Conservation (phyloP, 2,329 filamentous ascomycete genomes). For the Alternaria burnsii region DNA sequence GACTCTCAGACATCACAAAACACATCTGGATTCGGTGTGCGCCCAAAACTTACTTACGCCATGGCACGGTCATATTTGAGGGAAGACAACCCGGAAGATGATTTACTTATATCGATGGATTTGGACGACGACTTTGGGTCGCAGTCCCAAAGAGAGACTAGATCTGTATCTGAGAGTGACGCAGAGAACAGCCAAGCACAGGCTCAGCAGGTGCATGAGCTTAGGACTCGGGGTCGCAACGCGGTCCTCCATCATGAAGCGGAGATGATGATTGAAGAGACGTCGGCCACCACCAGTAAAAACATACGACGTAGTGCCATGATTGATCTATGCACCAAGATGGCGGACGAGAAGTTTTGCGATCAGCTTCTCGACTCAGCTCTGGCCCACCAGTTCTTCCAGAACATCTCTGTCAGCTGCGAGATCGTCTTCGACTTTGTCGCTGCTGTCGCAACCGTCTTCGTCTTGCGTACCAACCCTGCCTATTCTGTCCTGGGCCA, state of each 20-base stretch:
- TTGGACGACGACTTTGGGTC: slow-evolving; percentile 34
- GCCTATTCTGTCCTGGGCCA: slow-evolving; percentile 68
- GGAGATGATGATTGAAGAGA: slow-evolving; percentile 66
- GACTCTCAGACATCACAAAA: slow-evolving; percentile 43
- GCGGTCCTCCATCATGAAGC: slow-evolving; percentile 65
- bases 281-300: slow-evolving; percentile 57
- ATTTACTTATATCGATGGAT: slow-evolving; percentile 47
- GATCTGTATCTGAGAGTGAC: slow-evolving; percentile 54
- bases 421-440: slow-evolving; percentile 65
- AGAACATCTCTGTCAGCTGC: slow-evolving; percentile 60
- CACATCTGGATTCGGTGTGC: slow-evolving; percentile 23
- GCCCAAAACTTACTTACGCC: slow-evolving; percentile 66
- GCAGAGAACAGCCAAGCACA: slow-evolving; percentile 56
- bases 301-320: slow-evolving; percentile 61
- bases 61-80: slow-evolving; percentile 67
- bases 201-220: slow-evolving; percentile 64
- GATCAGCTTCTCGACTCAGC: slow-evolving; percentile 77
- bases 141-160: slow-evolving; percentile 28
- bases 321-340: slow-evolving; percentile 63
- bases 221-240: slow-evolving; percentile 66
- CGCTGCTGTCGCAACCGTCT: slow-evolving; percentile 69
- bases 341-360: slow-evolving; percentile 68
- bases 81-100: slow-evolving; percentile 58
- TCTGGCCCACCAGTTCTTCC: slow-evolving; percentile 73
- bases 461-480: slow-evolving; percentile 68